Evolutionary conservation across 306 rosid genomes (phyloP).

Genomic region (Lathyrus sativus): DNA sequence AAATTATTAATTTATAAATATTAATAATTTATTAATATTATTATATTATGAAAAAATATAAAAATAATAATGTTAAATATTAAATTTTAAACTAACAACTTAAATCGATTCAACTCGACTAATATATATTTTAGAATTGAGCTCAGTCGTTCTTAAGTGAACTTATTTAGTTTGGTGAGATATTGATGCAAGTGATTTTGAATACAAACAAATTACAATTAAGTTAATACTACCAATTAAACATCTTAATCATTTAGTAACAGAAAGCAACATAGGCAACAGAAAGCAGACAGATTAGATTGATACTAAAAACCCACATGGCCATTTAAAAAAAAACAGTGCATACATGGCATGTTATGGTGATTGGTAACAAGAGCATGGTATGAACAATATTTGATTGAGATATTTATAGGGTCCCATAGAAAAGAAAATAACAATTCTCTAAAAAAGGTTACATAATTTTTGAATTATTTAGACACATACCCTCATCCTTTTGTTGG

Average conservation of each 20-base stretch:
- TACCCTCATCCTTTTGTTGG: slow-evolving; percentile 45
- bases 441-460: slow-evolving; percentile 39
- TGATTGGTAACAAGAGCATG: slow-evolving; percentile 54
- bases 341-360: slow-evolving; percentile 66
- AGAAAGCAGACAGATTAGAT: slow-evolving; percentile 59
- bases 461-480: slow-evolving; percentile 47
- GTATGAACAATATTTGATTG: slow-evolving; percentile 41
- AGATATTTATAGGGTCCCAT: slow-evolving; percentile 48
- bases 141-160: background rate
- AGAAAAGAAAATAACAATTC: slow-evolving; percentile 49
- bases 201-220: slow-evolving; percentile 29
- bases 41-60: no score
- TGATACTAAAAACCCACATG: slow-evolving; percentile 59
- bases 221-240: slow-evolving; percentile 28
- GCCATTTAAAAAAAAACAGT: slow-evolving; percentile 42
- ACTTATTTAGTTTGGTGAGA: slow-evolving; percentile 13
- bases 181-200: slow-evolving; percentile 28
- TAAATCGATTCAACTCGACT: no score
- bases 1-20: no score
- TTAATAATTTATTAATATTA: no score
- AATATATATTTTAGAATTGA: no score
- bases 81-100: no score
- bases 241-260: slow-evolving; percentile 37
- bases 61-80: no score
- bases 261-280: slow-evolving; percentile 41